phyloP scores from a whole-genome alignment of 2,329 filamentous ascomycete species.

The Phoma sp. region DNA sequence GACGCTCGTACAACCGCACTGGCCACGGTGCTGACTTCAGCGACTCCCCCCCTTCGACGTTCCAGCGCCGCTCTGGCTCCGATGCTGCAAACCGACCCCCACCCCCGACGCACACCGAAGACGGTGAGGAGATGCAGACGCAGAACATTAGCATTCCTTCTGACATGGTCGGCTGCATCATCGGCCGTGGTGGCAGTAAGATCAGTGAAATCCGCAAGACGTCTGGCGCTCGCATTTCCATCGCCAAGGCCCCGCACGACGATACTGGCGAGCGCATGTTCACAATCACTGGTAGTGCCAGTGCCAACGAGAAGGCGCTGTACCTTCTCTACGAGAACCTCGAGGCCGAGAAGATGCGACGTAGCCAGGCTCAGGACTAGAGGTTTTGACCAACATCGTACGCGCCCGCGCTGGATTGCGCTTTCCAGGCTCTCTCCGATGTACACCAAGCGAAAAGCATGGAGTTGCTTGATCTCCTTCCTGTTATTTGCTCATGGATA shows the following conservation, averaged over 20 bases:
- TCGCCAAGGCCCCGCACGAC: constrained; percentile 95
- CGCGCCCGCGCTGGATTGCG: constrained; percentile 1
- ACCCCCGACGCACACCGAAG: constrained; percentile 86
- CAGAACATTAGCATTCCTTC: constrained; percentile 99
- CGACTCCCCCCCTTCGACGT: constrained; percentile 69
- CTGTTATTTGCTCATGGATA: constrained; percentile 42
- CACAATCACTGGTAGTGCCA: constrained; percentile 95
- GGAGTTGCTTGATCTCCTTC: constrained; percentile 40
- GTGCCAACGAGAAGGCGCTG: constrained; percentile 92
- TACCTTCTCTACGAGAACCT: constrained; percentile 98
- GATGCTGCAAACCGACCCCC: constrained; percentile 79
- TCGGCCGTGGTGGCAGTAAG: constrained; percentile 92
- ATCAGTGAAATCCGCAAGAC: constrained; percentile 98
- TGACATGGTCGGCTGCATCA: constrained; percentile 99
- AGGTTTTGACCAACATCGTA: constrained; percentile 7
- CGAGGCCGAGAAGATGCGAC: constrained; percentile 98
- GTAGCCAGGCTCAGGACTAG: constrained; percentile 72
- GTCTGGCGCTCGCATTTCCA: constrained; percentile 95
- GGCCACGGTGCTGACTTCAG: constrained; percentile 98
- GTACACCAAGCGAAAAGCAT: constrained; percentile 33
- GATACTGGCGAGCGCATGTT: constrained; percentile 99
- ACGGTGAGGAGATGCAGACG: constrained; percentile 96
- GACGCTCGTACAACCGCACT: constrained; percentile 80
- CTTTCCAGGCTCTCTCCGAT: constrained; percentile 9
- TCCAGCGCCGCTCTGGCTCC: constrained; percentile 79